Evolutionary conservation across 208 protist species (phyloP).

Genomic region (Acanthamoeba healyi): DNA sequence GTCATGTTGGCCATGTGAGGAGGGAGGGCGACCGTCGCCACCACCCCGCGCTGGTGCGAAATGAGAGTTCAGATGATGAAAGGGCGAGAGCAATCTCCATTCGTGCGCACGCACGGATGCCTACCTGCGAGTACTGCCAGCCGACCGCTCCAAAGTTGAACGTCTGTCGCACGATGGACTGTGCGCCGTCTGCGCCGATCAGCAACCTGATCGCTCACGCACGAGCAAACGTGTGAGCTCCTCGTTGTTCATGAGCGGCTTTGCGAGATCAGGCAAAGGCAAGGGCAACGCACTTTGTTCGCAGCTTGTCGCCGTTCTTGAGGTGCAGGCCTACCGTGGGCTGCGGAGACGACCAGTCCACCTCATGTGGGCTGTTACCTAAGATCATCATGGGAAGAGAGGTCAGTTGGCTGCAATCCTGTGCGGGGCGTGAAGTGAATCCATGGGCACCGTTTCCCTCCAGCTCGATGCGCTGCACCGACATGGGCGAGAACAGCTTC

Average conservation of each 20-base stretch:
- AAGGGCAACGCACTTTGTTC: conserved; percentile 4
- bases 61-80: background rate
- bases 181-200: conserved; percentile 78
- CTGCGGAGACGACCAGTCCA: conserved; percentile 40
- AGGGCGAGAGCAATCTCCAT: background rate
- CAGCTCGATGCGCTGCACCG: background rate
- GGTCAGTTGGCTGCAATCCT: background rate
- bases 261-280: too few relatives aligned
- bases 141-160: conserved; percentile 58
- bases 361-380: too few relatives aligned
- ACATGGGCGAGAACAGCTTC: conserved; percentile 13
- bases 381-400: too few relatives aligned
- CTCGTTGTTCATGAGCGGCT: too few relatives aligned
- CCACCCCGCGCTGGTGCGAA: conserved; percentile 75
- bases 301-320: background rate
- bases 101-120: background rate
- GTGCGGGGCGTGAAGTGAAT: too few relatives aligned
- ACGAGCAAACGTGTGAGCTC: too few relatives aligned
- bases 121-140: conserved; percentile 58
- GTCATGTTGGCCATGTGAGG: conserved; percentile 11
- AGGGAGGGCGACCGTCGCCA: conserved; percentile 52
- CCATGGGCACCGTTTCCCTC: background rate
- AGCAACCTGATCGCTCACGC: too few relatives aligned
- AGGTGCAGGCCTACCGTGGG: background rate
- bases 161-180: conserved; percentile 75